Percentiles rank a stretch among this genome's conserved stretches.
phyloP scores from a whole-genome alignment of 192 early-diverging fungal genomes.

The Gonapodya sp. region DNA sequence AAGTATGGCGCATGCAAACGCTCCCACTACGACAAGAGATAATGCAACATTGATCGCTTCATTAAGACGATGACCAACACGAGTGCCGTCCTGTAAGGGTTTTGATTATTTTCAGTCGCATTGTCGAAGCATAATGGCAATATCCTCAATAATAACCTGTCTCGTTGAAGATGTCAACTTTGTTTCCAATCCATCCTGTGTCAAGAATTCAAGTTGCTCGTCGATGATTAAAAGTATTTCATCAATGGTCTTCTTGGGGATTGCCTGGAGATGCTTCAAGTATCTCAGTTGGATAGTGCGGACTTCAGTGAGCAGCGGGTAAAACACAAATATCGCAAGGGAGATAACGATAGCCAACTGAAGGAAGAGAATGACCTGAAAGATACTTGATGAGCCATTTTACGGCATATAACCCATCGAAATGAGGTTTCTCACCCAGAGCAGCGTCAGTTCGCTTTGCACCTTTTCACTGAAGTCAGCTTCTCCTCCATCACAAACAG shows the following conservation, averaged over 20 bases:
- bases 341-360: not conserved
- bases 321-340: not conserved
- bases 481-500: not conserved
- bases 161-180: not conserved
- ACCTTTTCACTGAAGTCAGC: not conserved
- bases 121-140: too few relatives aligned
- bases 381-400: too few relatives aligned
- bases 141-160: not conserved
- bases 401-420: too few relatives aligned
- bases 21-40: not conserved
- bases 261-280: not conserved
- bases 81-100: not conserved
- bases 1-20: not conserved
- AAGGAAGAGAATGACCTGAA: not conserved
- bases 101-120: too few relatives aligned
- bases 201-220: not conserved
- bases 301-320: not conserved
- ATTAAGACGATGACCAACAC: not conserved
- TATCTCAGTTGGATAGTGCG: not conserved
- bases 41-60: not conserved
- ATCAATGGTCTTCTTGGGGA: not conserved
- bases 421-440: not conserved
- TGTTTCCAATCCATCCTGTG: not conserved
- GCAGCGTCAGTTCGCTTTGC: not conserved
- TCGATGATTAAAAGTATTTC: not conserved